Conservation (phyloP, 345 rosid genomes). For the Bruguiera gymnorhiza region DNA sequence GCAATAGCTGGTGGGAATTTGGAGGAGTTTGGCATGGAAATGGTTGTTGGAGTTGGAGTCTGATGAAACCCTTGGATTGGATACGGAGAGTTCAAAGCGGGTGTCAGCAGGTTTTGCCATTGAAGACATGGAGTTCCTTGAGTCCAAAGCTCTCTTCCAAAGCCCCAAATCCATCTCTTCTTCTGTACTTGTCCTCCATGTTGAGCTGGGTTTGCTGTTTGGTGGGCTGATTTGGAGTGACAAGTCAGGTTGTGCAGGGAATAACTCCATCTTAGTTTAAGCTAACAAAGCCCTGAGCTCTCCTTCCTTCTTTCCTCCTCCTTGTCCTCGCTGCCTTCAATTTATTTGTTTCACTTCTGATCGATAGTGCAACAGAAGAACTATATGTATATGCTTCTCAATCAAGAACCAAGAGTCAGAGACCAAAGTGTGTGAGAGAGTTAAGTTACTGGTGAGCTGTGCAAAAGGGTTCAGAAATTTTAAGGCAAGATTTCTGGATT, state of each 20-base stretch:
- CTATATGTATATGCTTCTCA: no score
- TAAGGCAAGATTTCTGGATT: conserved; percentile 18
- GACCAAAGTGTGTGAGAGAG: no score
- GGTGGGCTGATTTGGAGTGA: conserved; percentile 74
- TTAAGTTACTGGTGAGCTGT: conserved; percentile 21
- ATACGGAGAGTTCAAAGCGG: conserved; percentile 59
- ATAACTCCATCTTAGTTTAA: conserved; percentile 53
- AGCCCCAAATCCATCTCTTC: conserved; percentile 51
- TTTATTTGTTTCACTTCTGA: not conserved
- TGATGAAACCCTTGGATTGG: conserved; percentile 42
- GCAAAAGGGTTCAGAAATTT: conserved; percentile 15
- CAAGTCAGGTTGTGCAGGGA: conserved; percentile 80
- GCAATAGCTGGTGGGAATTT: conserved; percentile 21
- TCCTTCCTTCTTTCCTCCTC: not conserved
- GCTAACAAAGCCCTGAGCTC: not conserved
- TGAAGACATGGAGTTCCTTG: conserved; percentile 49
- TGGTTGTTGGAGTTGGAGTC: conserved; percentile 37
- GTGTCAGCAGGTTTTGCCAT: conserved; percentile 40
- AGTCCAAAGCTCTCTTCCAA: conserved; percentile 58
- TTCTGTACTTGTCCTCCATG: conserved; percentile 52
- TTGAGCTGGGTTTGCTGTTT: conserved; percentile 53
- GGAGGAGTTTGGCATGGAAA: conserved; percentile 23
- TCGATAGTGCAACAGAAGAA: not conserved
- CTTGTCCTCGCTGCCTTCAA: not conserved
- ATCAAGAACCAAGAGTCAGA: not conserved